Evolutionary conservation across 495 filamentous ascomycete species (phyloP).

Genomic region (Neurospora sp.): DNA sequence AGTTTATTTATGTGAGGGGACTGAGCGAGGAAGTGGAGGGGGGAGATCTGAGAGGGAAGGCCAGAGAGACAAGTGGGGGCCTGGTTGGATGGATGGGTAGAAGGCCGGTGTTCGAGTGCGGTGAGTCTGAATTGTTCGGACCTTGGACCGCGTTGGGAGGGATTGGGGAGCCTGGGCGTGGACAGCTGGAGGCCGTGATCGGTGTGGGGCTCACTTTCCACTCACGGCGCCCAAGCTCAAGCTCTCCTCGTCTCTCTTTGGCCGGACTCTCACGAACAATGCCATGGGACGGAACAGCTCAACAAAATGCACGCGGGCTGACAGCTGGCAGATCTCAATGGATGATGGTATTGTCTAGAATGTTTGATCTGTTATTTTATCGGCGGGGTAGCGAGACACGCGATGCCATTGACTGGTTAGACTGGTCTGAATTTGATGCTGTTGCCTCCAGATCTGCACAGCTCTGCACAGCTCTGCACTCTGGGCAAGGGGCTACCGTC

Average conservation of each 20-base stretch:
- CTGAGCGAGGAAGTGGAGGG: conserved; percentile 3
- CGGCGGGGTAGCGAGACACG: background rate
- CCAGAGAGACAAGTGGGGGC: background rate
- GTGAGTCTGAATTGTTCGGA: conserved; percentile 4
- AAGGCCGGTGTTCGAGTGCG: conserved; percentile 6
- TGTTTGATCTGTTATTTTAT: background rate
- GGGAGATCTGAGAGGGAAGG: conserved; percentile 3
- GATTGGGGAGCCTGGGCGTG: background rate
- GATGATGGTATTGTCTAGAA: background rate
- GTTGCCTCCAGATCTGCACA: background rate
- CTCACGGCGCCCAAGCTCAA: conserved; percentile 13
- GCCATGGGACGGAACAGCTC: background rate
- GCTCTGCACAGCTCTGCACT: background rate
- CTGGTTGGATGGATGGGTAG: conserved; percentile 2
- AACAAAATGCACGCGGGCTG: background rate
- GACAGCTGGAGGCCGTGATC: conserved; percentile 14
- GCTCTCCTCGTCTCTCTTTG: background rate
- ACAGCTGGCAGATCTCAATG: background rate
- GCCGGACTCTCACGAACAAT: background rate
- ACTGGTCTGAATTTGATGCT: background rate
- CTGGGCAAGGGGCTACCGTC: background rate
- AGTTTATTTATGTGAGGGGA: conserved; percentile 1
- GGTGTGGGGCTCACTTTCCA: conserved; percentile 13
- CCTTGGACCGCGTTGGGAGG: background rate
- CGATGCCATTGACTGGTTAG: background rate